Conservation (phyloP, 2,329 filamentous ascomycete species). For the Geosmithia putterillii region DNA sequence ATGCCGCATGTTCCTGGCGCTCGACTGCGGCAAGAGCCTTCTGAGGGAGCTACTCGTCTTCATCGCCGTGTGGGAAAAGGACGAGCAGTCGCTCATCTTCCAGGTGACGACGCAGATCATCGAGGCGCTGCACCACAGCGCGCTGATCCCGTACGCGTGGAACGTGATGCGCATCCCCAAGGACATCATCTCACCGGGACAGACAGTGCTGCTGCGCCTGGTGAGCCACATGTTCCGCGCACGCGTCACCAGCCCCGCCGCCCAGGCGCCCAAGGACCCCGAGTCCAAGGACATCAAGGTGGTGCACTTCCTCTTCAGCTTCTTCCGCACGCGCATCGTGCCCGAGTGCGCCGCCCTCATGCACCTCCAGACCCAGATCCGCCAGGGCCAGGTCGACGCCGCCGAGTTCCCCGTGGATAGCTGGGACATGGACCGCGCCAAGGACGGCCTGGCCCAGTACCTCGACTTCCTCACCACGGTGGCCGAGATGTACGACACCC, state of each 20-base stretch:
- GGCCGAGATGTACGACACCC: constrained; percentile 73
- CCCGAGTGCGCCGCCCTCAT: constrained; percentile 92
- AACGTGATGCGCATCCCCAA: constrained; percentile 85
- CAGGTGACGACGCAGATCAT: constrained; percentile 95
- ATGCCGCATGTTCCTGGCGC: constrained; percentile 78
- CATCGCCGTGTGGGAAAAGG: constrained; percentile 92
- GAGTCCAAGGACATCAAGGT: constrained; percentile 41
- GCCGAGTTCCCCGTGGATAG: constrained; percentile 88
- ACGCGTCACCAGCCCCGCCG: constrained; percentile 27
- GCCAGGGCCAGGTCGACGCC: constrained; percentile 60
- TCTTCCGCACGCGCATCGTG: constrained; percentile 84
- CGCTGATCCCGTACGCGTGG: constrained; percentile 83
- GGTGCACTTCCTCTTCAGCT: constrained; percentile 84
- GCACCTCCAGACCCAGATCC: constrained; percentile 83
- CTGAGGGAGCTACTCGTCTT: constrained; percentile 87
- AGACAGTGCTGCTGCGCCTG: constrained; percentile 84
- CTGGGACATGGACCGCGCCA: constrained; percentile 96
- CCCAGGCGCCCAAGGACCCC: constrained; percentile 37
- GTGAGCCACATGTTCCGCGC: constrained; percentile 77
- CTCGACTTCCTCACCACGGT: constrained; percentile 87
- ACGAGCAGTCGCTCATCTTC: constrained; percentile 88
- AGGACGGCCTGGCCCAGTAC: constrained; percentile 88
- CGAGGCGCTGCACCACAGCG: constrained; percentile 81
- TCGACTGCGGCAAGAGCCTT: constrained; percentile 83
- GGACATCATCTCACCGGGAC: constrained; percentile 90